These are phyloP conservation scores for Bipolaris gigantea DNA, from an alignment of 2,329 filamentous ascomycete species.

Conservation along the genomic window DNA sequence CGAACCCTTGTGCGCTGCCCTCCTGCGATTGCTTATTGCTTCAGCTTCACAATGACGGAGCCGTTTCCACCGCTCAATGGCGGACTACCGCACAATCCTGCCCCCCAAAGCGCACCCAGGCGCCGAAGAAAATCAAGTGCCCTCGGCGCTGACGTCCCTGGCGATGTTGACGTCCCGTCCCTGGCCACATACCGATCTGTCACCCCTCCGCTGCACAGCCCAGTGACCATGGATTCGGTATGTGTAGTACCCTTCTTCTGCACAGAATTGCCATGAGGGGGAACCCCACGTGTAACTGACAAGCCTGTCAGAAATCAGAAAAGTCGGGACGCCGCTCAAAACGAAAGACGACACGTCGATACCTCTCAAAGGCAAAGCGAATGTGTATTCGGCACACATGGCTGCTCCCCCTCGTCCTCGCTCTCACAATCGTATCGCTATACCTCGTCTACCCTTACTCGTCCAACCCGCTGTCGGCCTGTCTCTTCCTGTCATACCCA, in stretches of 20 bases:
- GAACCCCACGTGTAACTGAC: constrained; percentile 7
- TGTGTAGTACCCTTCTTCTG: neutral
- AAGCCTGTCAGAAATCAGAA: constrained; percentile 20
- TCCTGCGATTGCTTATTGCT: neutral
- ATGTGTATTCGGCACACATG: constrained; percentile 59
- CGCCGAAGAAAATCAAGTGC: constrained; percentile 52
- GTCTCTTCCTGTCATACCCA: constrained; percentile 88
- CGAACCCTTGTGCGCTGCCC: neutral
- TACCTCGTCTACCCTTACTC: constrained; percentile 77
- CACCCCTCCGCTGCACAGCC: constrained; percentile 25
- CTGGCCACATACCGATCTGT: constrained; percentile 49
- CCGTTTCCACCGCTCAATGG: constrained; percentile 39
- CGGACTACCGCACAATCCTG: constrained; percentile 16
- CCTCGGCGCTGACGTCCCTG: constrained; percentile 54
- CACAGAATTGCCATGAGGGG: neutral
- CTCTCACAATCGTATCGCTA: constrained; percentile 63
- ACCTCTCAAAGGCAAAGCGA: constrained; percentile 51
- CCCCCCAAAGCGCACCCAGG: constrained; percentile 17
- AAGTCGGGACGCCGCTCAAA: constrained; percentile 47
- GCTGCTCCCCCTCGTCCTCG: constrained; percentile 69
- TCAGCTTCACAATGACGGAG: constrained; percentile 27
- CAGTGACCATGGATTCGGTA: constrained; percentile 27
- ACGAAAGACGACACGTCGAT: constrained; percentile 50
- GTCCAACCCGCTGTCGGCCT: constrained; percentile 76
- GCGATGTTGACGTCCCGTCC: constrained; percentile 50